Percentiles rank a stretch among this genome's conserved stretches.
These are phyloP conservation scores for Sporobolomyces roseus DNA, from an alignment of 768 basidiomycete genomes.

Conservation along the genomic window DNA sequence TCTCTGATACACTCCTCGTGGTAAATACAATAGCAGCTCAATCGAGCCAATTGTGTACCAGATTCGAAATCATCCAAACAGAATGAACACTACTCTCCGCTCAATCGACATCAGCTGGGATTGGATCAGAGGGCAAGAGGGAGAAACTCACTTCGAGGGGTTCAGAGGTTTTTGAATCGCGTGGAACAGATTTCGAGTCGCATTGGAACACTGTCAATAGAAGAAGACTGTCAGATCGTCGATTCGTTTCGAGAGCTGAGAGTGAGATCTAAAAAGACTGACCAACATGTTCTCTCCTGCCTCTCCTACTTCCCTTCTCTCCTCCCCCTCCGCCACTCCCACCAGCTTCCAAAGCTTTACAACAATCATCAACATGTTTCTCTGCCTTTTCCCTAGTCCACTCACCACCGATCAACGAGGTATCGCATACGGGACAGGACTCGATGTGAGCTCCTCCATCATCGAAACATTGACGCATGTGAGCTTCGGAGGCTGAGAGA, in stretches of 20 bases:
- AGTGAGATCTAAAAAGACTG: background rate
- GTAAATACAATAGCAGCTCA: constrained; percentile 31
- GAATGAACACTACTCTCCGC: constrained; percentile 29
- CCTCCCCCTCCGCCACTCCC: background rate
- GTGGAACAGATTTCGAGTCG: constrained; percentile 17
- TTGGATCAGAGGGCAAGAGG: background rate
- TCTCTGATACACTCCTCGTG: constrained; percentile 21
- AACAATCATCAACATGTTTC: constrained; percentile 30
- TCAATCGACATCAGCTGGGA: no score
- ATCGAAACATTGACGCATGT: constrained; percentile 19
- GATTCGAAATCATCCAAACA: constrained; percentile 23
- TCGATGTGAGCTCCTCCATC: background rate
- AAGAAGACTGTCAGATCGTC: background rate
- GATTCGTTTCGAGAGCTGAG: background rate
- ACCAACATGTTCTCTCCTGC: constrained; percentile 20
- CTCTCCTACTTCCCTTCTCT: background rate
- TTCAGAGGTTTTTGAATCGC: constrained; percentile 8
- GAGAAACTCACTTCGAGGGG: constrained; percentile 20
- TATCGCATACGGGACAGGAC: constrained; percentile 23
- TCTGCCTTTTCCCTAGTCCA: background rate
- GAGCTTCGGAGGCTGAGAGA: background rate
- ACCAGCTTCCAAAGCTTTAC: background rate
- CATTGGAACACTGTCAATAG: constrained; percentile 7
- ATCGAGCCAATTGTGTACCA: constrained; percentile 4
- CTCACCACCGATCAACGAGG: background rate